phyloP scores from a whole-genome alignment of 2,329 filamentous ascomycete species.

The Biscogniauxia marginata region DNA sequence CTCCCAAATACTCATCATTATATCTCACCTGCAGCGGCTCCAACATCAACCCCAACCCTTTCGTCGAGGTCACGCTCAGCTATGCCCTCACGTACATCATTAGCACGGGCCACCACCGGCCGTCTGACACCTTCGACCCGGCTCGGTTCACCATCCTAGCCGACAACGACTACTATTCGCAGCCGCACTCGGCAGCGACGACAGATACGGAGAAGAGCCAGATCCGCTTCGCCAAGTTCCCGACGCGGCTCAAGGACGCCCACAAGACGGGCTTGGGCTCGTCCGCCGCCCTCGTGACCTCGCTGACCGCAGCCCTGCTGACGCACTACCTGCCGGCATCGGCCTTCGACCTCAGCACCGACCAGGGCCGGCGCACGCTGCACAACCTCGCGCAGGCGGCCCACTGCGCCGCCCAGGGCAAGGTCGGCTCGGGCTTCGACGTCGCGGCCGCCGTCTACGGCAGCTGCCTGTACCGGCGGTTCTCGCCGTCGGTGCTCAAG shows the following conservation, averaged over 20 bases:
- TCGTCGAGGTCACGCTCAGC: conserved; percentile 86
- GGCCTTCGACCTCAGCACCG: conserved; percentile 56
- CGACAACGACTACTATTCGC: conserved; percentile 96
- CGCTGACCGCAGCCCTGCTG: conserved; percentile 75
- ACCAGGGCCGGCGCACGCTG: conserved; percentile 58
- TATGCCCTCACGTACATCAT: conserved; percentile 84
- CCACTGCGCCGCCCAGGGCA: conserved; percentile 94
- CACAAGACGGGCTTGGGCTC: conserved; percentile 97
- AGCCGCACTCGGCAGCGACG: conserved; percentile 42
- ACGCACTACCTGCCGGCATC: conserved; percentile 66
- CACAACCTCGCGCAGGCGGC: conserved; percentile 94
- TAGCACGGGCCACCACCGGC: conserved; percentile 37
- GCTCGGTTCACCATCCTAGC: conserved; percentile 83
- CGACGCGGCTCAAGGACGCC: conserved; percentile 70
- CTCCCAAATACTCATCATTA: conserved; percentile 7
- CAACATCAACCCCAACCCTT: conserved; percentile 63
- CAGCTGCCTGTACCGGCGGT: conserved; percentile 87
- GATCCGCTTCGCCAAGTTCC: conserved; percentile 72
- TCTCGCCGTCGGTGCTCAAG: conserved; percentile 74
- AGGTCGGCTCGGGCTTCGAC: conserved; percentile 94
- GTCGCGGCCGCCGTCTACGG: conserved; percentile 91
- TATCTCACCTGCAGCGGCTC: conserved; percentile 39
- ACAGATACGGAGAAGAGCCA: conserved; percentile 24
- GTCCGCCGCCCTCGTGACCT: conserved; percentile 88
- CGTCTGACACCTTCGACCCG: conserved; percentile 57